These are phyloP conservation scores for Gracilaria gracilis DNA, from an alignment of 23 red algal genomes.

Conservation along the genomic window DNA sequence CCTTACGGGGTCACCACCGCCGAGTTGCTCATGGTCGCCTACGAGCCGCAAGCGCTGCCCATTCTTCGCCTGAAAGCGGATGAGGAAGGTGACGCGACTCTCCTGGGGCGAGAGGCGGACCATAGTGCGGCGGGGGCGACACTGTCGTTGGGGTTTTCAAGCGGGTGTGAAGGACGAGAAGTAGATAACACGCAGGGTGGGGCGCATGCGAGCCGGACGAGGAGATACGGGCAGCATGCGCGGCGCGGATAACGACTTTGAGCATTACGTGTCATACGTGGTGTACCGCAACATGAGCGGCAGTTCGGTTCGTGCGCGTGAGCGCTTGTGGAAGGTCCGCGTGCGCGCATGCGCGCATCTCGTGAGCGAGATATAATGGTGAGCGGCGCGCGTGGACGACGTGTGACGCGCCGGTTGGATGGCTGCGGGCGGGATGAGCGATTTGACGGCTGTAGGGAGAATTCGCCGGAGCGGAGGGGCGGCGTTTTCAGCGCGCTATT, in stretches of 20 bases:
- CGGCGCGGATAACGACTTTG: not conserved
- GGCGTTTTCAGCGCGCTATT: too few species aligned
- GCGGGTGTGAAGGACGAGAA: not conserved
- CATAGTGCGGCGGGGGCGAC: conserved; percentile 41
- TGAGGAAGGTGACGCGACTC: conserved; percentile 87
- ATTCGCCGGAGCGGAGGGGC: not conserved
- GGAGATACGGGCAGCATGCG: conserved; percentile 8
- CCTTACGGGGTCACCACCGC: conserved; percentile 70
- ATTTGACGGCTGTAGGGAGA: not conserved
- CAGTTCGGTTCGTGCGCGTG: not conserved
- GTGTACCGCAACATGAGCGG: not conserved
- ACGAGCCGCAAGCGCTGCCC: conserved; percentile 77
- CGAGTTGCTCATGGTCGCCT: conserved; percentile 65
- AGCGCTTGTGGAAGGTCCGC: not conserved
- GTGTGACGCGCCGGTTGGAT: conserved; percentile 1
- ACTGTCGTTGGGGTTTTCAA: not conserved
- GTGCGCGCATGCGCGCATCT: not conserved
- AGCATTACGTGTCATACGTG: not conserved
- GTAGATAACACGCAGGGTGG: not conserved
- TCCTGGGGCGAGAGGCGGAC: conserved; percentile 62
- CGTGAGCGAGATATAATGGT: not conserved
- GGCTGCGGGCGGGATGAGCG: not conserved
- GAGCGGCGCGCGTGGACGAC: not conserved
- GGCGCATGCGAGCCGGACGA: not conserved
- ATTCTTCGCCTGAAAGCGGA: conserved; percentile 58